Percentiles rank a stretch among this genome's conserved stretches.
These are phyloP conservation scores for Larix kaempferi DNA, from an alignment of 75 land plant species.

Conservation along the genomic window DNA sequence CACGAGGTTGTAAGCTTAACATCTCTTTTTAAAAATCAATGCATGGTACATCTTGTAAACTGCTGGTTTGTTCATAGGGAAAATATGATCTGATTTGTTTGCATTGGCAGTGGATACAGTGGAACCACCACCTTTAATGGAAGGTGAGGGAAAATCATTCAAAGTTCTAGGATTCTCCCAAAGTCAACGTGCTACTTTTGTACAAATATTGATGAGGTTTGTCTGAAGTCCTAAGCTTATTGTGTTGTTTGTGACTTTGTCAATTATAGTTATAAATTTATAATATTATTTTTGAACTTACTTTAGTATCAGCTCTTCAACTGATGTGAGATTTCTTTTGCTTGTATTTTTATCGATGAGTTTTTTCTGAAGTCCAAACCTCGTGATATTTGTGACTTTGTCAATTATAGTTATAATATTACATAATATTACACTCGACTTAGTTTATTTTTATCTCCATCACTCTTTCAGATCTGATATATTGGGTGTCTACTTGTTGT, in stretches of 20 bases:
- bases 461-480: neutral
- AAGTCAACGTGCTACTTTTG: conserved; percentile 81
- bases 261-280: neutral
- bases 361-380: neutral
- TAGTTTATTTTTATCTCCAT: neutral
- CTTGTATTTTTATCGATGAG: neutral
- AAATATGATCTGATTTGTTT: neutral
- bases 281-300: neutral
- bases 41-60: neutral
- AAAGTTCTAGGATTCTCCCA: conserved; percentile 87
- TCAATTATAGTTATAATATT: neutral
- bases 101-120: conserved; percentile 18
- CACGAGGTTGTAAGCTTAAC: conserved; percentile 44
- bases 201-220: conserved; percentile 94
- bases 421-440: neutral
- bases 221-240: neutral
- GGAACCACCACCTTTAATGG: conserved; percentile 88
- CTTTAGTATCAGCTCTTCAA: neutral
- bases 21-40: neutral
- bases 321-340: neutral
- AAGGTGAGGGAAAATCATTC: conserved; percentile 89
- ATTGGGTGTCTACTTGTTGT: neutral
- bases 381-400: neutral
- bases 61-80: neutral
- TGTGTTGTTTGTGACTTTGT: conserved; percentile 29